Base-by-base conservation (phyloP, 306 rosid species). In the Benincasa hispida region DNA sequence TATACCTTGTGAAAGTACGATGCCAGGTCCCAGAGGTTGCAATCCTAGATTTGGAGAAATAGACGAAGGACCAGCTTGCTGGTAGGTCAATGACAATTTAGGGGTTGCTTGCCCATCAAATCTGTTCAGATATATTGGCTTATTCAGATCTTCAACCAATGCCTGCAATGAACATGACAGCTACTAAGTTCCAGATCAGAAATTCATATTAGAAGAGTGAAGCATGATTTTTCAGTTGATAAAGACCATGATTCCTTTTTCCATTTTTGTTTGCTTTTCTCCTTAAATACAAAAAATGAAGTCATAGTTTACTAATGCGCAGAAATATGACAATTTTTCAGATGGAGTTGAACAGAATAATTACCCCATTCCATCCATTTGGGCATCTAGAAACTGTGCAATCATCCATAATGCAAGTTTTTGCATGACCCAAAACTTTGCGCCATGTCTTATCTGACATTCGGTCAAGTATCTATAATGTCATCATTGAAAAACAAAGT, bases 371-470 rank as follows among this genome's bases (percentile, higher is more conserved):
- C 47, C 63, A 51, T 66, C 80, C 73, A 66, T 45, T 48, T 15
- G 45, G 54, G 39, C 10, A 53, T 56, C 25, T 35, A 21, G 25
- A 61, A 75, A 81, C 81, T 3, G 55, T 70, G 69, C 39, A 56
- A 55, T 90, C 87, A 41, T 85, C 83, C 14, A 79, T 30, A 24
- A 47, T 80, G 68, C 90, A 85, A 15, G 79, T 8, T 57, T 55
- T 65, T 6, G 97, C 96, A 69, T 94, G 96, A 11, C 79, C 30
- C 48, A 78, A 60, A 35, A 94, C 89, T 10, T 42, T 60, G 1
- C 19, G 17, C 96, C 91, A 89, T 17, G 54, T 58, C 77, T 62
- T 82, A 2, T 28, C 82, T 0, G 82, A 45, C 87, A 88, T 78
- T 2, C 48, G 54, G 2, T 75, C 83, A 27, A 92, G 78, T 27